Evolutionary conservation across 768 basidiomycete species (phyloP).

Genomic region (Boletellus emodensis): DNA sequence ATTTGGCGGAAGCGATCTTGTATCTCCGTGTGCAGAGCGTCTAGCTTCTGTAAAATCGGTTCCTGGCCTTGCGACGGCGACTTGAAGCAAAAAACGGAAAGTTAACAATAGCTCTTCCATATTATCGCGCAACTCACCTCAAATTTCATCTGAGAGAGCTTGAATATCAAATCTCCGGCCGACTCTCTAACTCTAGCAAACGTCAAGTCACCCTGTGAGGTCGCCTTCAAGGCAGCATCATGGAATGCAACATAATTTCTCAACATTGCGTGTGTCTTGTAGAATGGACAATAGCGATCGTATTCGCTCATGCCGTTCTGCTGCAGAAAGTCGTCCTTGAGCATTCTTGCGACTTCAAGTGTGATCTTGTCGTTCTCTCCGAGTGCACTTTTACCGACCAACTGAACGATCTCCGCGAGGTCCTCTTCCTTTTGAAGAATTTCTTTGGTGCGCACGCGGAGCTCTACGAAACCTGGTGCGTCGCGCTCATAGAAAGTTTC

Average conservation of each 20-base stretch:
- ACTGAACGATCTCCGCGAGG: conserved; percentile 96
- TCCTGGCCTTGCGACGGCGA: conserved; percentile 91
- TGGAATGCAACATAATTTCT: conserved; percentile 93
- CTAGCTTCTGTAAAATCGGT: conserved; percentile 74
- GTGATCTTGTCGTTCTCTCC: conserved; percentile 99
- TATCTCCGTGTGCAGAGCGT: conserved; percentile 79
- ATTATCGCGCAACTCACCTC: conserved; percentile 54
- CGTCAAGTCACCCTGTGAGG: conserved; percentile 77
- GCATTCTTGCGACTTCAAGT: conserved; percentile 92
- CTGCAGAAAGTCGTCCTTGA: conserved; percentile 96
- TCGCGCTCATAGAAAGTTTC: conserved; percentile 89
- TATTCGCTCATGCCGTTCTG: conserved; percentile 99
- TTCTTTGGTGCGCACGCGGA: conserved; percentile 90
- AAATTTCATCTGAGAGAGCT: conserved; percentile 99
- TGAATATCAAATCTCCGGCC: conserved; percentile 86
- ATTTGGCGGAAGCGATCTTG: conserved; percentile 89
- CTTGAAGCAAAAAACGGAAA: conserved; percentile 35
- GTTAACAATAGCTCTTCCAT: conserved; percentile 7
- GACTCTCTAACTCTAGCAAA: conserved; percentile 86
- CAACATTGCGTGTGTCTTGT: conserved; percentile 97
- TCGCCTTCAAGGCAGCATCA: conserved; percentile 82
- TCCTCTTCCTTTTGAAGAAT: conserved; percentile 99
- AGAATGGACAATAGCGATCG: conserved; percentile 96
- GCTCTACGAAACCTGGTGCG: conserved; percentile 92
- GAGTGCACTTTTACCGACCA: conserved; percentile 98